Evolutionary conservation across 805 yeast species (phyloP).

Genomic region (Metschnikowia proteae): DNA sequence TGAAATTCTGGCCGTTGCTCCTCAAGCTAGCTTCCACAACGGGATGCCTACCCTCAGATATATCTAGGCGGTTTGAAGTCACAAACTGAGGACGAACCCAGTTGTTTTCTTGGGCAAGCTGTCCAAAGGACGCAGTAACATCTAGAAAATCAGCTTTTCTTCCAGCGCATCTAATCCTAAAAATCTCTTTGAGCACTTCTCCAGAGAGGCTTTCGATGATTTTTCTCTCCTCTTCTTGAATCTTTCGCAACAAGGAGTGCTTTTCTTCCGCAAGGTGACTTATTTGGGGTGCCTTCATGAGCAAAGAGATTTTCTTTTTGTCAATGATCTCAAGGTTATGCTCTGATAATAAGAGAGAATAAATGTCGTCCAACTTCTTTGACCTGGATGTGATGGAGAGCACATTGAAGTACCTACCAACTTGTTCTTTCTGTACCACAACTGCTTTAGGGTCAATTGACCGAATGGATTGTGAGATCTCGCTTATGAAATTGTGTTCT

Average conservation of each 20-base stretch:
- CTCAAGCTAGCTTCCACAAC: slow-evolving; percentile 60
- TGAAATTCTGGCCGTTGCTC: slow-evolving; percentile 44
- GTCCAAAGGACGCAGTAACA: slow-evolving; percentile 67
- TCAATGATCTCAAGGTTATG: slow-evolving; percentile 19
- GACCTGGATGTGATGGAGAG: slow-evolving; percentile 45
- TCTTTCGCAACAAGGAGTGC: slow-evolving; percentile 42
- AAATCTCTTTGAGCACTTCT: slow-evolving; percentile 42
- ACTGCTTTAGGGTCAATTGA: slow-evolving; percentile 29
- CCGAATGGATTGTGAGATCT: slow-evolving; percentile 18
- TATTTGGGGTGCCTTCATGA: slow-evolving; percentile 44
- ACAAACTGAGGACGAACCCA: slow-evolving; percentile 65
- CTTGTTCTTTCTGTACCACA: slow-evolving; percentile 27
- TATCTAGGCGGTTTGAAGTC: slow-evolving; percentile 39
- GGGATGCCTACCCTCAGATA: slow-evolving; percentile 67
- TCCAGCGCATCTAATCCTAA: slow-evolving; percentile 49
- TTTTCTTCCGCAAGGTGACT: slow-evolving; percentile 55
- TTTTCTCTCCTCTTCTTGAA: slow-evolving; percentile 51
- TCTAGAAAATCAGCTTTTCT: slow-evolving; percentile 63
- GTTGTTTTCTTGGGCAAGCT: slow-evolving; percentile 61
- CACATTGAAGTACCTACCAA: slow-evolving; percentile 37
- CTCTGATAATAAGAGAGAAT: slow-evolving; percentile 1
- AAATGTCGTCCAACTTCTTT: slow-evolving; percentile 23
- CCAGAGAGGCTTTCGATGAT: slow-evolving; percentile 49
- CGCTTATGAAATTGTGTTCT: slow-evolving; percentile 24
- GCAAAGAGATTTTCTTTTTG: slow-evolving; percentile 40